Evolutionary conservation across 2,329 filamentous ascomycete genomes (phyloP).

Genomic region (Cucurbitaria berberidis): DNA sequence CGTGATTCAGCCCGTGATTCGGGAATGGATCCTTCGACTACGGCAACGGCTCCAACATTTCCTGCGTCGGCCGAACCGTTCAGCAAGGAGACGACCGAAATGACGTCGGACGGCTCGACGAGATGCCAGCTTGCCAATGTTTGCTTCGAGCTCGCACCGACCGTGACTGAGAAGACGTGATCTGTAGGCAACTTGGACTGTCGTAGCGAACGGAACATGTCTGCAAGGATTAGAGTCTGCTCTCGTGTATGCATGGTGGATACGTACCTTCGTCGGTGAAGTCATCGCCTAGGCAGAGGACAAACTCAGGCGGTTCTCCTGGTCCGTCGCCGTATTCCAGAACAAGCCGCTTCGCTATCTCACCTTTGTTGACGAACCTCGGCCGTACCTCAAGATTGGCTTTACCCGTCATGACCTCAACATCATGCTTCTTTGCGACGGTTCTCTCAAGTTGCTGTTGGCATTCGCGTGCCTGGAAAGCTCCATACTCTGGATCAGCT

Average conservation of each 20-base stretch:
- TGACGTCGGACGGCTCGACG: slow-evolving; percentile 85
- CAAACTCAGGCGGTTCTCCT: slow-evolving; percentile 75
- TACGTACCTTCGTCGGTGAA: slow-evolving; percentile 90
- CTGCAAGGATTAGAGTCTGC: slow-evolving; percentile 46
- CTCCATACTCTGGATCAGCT: slow-evolving; percentile 83
- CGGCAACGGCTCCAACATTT: slow-evolving; percentile 50
- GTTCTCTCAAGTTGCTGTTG: slow-evolving; percentile 80
- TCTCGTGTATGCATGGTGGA: neutral
- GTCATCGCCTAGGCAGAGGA: slow-evolving; percentile 91
- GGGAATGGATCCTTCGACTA: slow-evolving; percentile 48
- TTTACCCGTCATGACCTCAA: slow-evolving; percentile 97
- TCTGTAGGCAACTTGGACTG: slow-evolving; percentile 63
- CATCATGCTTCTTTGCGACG: slow-evolving; percentile 80
- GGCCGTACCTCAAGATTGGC: slow-evolving; percentile 97
- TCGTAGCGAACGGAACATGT: slow-evolving; percentile 82
- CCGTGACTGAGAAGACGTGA: slow-evolving; percentile 87
- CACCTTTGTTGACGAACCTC: slow-evolving; percentile 96
- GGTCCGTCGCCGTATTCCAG: slow-evolving; percentile 67
- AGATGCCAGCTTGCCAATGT: slow-evolving; percentile 91
- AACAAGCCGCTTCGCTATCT: slow-evolving; percentile 86
- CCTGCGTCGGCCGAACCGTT: slow-evolving; percentile 56
- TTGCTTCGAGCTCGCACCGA: slow-evolving; percentile 89
- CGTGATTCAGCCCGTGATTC: slow-evolving; percentile 40
- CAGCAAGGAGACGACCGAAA: slow-evolving; percentile 67
- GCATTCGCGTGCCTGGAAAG: slow-evolving; percentile 80